Evolutionary conservation across 148 eudicot species (phyloP), one percentile per base, ranked within the genome.

Genomic region (Salicornia ramosissima): DNA sequence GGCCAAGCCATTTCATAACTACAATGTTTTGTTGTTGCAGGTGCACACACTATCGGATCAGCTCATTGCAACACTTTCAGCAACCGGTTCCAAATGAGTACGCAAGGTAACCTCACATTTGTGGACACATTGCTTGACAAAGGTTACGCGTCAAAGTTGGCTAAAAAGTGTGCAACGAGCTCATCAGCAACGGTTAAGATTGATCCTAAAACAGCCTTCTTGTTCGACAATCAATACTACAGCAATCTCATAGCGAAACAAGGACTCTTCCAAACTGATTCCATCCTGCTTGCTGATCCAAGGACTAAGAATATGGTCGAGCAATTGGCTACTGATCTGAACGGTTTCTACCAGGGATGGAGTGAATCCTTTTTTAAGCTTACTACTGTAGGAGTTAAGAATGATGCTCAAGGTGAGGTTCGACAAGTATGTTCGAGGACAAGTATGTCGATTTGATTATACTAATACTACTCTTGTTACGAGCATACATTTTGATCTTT

Each of bases 21-120:
- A 18, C 56, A 54, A 29, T 1, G 1, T 24, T 67, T 28, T 46
- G 19, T 28, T 50, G 18, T 58, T 72, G 81, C 81, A 88, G 95
- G 95, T 49, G 95, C 91, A 46, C 95, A 88, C 82, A 88, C 95
- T 56, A 88, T 88, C 40, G 95, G 95, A 13, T 67, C 79, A 50
- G 90, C 95, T 30, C 95, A 86, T 71, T 88, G 95, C 82, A 78
- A 36, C 8, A 70, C 80, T 11, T 86, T 88, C 78, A 81, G 75
- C 49, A 86, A 88, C 65, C 79, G 95, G 19, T 81, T 84, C 71
- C 69, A 73, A 28, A 28, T 74, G 9, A 79, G 78, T 74, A 33
- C 89, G 0, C 78, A 76, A 4, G 90, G 94, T 19, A 83, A 75
- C 60, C 75, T 84, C 63, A 86, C 79, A 19, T 61, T 80, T 50